phyloP scores from a whole-genome alignment of 106 monocot genomes.

The Ottelia alismoides region DNA sequence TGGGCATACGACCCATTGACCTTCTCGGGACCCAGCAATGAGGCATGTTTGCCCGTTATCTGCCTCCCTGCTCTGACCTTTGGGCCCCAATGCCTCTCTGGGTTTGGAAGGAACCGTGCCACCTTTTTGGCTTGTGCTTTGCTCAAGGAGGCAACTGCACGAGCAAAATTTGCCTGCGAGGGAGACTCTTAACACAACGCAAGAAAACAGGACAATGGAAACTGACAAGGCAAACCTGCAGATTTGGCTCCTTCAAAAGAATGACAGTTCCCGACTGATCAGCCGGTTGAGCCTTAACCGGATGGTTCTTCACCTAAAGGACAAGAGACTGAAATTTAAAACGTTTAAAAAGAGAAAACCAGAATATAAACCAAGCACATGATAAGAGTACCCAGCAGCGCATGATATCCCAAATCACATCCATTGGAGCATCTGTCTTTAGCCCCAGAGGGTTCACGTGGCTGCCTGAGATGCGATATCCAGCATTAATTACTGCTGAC shows the following conservation, averaged over 20 bases:
- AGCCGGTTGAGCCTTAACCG: slow-evolving; percentile 43
- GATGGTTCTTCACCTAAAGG: slow-evolving; percentile 64
- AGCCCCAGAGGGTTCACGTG: slow-evolving; percentile 75
- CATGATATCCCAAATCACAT: slow-evolving; percentile 91
- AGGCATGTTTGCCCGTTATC: too few relatives aligned
- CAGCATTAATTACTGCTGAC: slow-evolving; percentile 75
- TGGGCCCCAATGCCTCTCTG: too few relatives aligned
- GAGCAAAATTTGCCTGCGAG: slow-evolving; percentile 63
- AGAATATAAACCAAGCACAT: too few relatives aligned
- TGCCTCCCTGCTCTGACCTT: too few relatives aligned
- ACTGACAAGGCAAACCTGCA: too few relatives aligned
- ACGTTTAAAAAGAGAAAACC: too few relatives aligned
- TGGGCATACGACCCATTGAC: slow-evolving; percentile 5
- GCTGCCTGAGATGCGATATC: too few relatives aligned
- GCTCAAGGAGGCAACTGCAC: slow-evolving; percentile 46
- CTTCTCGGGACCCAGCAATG: slow-evolving; percentile 23
- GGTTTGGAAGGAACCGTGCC: too few relatives aligned
- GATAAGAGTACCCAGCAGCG: slow-evolving; percentile 66
- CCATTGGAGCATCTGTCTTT: slow-evolving; percentile 77
- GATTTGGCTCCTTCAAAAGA: slow-evolving; percentile 49
- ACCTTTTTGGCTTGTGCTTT: too few relatives aligned
- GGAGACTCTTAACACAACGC: too few relatives aligned
- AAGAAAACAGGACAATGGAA: too few relatives aligned
- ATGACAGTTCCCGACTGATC: too few relatives aligned
- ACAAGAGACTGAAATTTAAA: neutral